These are phyloP conservation scores for Beauveria sp. DNA, from an alignment of 2,329 filamentous ascomycete species.

Conservation along the genomic window DNA sequence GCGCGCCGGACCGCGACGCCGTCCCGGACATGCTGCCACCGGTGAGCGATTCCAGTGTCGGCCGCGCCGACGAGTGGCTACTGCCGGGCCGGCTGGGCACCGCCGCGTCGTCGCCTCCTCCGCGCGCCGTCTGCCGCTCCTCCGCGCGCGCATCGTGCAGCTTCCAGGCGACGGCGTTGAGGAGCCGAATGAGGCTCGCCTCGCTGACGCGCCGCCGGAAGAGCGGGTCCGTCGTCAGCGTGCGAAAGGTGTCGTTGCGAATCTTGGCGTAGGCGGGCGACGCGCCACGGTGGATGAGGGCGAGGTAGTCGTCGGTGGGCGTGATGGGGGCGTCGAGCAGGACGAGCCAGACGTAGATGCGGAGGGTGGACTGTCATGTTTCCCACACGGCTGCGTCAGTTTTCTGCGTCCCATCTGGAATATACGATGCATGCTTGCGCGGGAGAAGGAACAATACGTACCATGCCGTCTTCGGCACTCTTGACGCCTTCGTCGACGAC, in stretches of 20 bases:
- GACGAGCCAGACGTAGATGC: conserved; percentile 95
- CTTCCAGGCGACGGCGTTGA: conserved; percentile 93
- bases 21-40: conserved; percentile 2
- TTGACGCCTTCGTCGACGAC: conserved; percentile 70
- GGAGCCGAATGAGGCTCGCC: conserved; percentile 83
- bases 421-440: not conserved
- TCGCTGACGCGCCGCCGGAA: conserved; percentile 94
- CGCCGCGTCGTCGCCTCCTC: too few relatives aligned
- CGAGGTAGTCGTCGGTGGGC: conserved; percentile 79
- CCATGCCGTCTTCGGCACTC: conserved; percentile 75
- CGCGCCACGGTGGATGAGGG: conserved; percentile 83
- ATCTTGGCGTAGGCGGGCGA: conserved; percentile 97
- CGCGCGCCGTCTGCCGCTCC: conserved; percentile 16
- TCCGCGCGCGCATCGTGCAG: conserved; percentile 69
- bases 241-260: conserved; percentile 96
- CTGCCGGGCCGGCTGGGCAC: conserved; percentile 4
- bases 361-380: conserved; percentile 64
- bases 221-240: conserved; percentile 90
- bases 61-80: conserved; percentile 1
- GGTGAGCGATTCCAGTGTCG: not conserved
- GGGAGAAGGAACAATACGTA: conserved; percentile 27
- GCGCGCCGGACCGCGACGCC: conserved; percentile 22
- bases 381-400: not conserved
- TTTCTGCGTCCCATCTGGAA: not conserved
- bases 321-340: conserved; percentile 82